Conservation (phyloP, 306 rosid species). For the Acacia melanoxylon region DNA sequence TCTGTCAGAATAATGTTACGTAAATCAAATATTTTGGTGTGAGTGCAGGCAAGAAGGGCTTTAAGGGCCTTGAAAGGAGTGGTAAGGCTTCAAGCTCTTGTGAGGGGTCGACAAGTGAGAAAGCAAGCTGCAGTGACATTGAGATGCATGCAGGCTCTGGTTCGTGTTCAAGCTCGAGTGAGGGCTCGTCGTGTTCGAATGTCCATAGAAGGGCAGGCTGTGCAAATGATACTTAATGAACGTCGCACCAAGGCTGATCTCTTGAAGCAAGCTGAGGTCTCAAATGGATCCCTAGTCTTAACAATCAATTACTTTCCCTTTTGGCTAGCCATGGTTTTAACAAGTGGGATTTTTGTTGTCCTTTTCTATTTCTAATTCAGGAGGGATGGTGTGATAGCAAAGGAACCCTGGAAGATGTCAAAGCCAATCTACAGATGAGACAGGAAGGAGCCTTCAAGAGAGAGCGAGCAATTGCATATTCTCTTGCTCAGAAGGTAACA, state of each 20-base stretch:
- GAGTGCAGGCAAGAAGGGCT: slow-evolving; percentile 89
- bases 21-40: background rate
- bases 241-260: slow-evolving; percentile 70
- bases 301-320: background rate
- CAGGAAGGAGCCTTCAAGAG: slow-evolving; percentile 94
- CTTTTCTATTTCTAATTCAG: slow-evolving; percentile 37
- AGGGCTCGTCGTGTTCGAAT: slow-evolving; percentile 93
- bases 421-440: slow-evolving; percentile 80
- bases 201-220: slow-evolving; percentile 93
- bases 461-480: slow-evolving; percentile 90
- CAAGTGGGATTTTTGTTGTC: background rate
- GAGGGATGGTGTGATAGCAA: slow-evolving; percentile 97
- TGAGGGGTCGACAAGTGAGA: slow-evolving; percentile 90
- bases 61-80: slow-evolving; percentile 92
- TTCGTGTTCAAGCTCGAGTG: slow-evolving; percentile 94
- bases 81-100: slow-evolving; percentile 97
- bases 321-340: background rate
- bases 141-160: slow-evolving; percentile 98
- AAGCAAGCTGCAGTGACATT: slow-evolving; percentile 96
- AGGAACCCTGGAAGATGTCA: slow-evolving; percentile 79
- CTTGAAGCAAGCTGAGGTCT: slow-evolving; percentile 89
- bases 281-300: background rate
- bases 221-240: slow-evolving; percentile 71
- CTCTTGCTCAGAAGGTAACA: slow-evolving; percentile 89
- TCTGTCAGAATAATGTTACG: background rate